phyloP scores from a whole-genome alignment of 202 grass and related monocot species.

The Brachypodium distachyon region DNA sequence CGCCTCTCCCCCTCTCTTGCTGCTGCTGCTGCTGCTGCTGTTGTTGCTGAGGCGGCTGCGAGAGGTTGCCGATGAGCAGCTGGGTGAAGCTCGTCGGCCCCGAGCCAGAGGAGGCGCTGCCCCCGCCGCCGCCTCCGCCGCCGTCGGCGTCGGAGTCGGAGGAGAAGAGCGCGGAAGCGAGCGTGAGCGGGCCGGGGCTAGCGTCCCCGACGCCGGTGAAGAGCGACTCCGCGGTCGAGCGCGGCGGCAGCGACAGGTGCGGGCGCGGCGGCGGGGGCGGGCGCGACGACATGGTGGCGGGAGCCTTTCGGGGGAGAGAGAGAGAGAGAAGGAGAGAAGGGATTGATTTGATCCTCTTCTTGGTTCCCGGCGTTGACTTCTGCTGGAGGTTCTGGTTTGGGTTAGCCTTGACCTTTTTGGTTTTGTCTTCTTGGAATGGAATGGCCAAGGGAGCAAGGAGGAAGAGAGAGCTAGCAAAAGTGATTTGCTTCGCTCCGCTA shows the following conservation, averaged over 20 bases:
- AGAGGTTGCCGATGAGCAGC: slow-evolving; percentile 58
- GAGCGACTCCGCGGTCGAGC: slow-evolving; percentile 48
- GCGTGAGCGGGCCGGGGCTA: slow-evolving; percentile 81
- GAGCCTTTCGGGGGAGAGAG: background rate
- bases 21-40: background rate
- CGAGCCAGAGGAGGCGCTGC: background rate
- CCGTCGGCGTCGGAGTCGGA: slow-evolving; percentile 29
- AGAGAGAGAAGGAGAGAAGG: background rate
- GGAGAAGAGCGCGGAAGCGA: slow-evolving; percentile 71
- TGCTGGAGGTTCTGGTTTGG: background rate
- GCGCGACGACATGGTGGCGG: slow-evolving; percentile 39
- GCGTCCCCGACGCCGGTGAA: slow-evolving; percentile 57
- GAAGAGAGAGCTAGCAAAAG: background rate
- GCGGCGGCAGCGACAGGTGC: slow-evolving; percentile 53
- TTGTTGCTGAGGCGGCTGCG: background rate
- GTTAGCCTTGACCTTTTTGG: slow-evolving; percentile 20
- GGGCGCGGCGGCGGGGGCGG: slow-evolving; percentile 54
- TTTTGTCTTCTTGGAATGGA: background rate
- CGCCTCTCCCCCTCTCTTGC: slow-evolving; percentile 29
- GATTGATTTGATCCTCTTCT: background rate
- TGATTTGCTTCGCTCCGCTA: too few relatives aligned
- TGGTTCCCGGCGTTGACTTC: slow-evolving; percentile 35
- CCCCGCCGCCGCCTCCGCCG: background rate
- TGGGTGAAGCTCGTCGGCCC: slow-evolving; percentile 66
- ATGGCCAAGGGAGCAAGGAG: background rate